phyloP scores from a whole-genome alignment of 345 rosid species.

The Brassica juncea region DNA sequence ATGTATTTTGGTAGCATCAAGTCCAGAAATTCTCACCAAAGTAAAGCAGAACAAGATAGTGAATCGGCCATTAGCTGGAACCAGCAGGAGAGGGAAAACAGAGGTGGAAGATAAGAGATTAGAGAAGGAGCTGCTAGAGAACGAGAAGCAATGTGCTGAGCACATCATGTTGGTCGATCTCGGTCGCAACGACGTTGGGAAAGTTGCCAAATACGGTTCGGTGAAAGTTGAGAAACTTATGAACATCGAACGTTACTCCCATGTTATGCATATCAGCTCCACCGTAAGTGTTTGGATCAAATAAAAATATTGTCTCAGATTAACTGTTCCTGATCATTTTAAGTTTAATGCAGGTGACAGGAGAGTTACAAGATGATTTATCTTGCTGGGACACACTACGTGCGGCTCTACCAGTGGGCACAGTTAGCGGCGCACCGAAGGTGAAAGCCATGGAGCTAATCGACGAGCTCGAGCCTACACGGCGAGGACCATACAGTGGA shows the following conservation, averaged over 20 bases:
- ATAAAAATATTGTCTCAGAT: too few species aligned
- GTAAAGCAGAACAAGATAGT: constrained; percentile 82
- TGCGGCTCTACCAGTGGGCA: constrained; percentile 89
- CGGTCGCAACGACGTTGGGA: constrained; percentile 88
- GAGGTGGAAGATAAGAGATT: constrained; percentile 59
- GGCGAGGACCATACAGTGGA: constrained; percentile 94
- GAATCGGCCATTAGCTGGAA: constrained; percentile 91
- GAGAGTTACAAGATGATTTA: constrained; percentile 69
- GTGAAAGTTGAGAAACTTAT: constrained; percentile 88
- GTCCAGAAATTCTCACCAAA: constrained; percentile 91
- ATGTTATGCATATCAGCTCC: constrained; percentile 97
- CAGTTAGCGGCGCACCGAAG: constrained; percentile 95
- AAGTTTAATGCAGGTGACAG: constrained; percentile 58
- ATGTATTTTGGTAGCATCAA: constrained; percentile 82
- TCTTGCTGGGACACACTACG: constrained; percentile 79
- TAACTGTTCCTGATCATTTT: too few species aligned
- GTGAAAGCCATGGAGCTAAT: constrained; percentile 91
- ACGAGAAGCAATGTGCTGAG: constrained; percentile 83
- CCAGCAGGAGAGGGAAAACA: constrained; percentile 71
- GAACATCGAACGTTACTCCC: constrained; percentile 86
- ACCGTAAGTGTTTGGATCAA: constrained; percentile 51
- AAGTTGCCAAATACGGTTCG: constrained; percentile 79
- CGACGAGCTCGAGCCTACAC: constrained; percentile 64
- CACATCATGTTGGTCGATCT: constrained; percentile 93
- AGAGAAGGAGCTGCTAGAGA: constrained; percentile 55